Percentiles rank a stretch among this genome's conserved stretches.
phyloP scores from a whole-genome alignment of 2,329 filamentous ascomycete genomes.

The Aureobasidium leucospermi region DNA sequence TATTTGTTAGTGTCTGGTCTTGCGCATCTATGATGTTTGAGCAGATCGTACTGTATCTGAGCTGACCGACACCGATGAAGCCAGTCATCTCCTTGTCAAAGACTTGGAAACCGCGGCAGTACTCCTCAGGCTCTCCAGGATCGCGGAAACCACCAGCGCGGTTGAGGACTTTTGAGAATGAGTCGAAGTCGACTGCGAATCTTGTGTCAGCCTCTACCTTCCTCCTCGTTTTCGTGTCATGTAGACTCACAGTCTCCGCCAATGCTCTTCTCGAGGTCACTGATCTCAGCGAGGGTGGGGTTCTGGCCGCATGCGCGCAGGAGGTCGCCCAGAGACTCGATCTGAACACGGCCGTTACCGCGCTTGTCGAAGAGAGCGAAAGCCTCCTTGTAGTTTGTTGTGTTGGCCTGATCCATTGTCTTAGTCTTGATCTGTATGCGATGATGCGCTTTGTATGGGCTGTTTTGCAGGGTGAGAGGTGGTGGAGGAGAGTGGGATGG shows the following conservation, averaged over 20 bases:
- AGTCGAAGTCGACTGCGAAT: conserved; percentile 86
- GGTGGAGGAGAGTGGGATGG: conserved; percentile 6
- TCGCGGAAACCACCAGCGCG: conserved; percentile 97
- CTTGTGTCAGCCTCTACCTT: background rate
- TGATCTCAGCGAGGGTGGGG: conserved; percentile 87
- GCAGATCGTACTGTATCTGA: conserved; percentile 64
- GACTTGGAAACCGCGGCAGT: conserved; percentile 97
- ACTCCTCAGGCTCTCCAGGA: conserved; percentile 94
- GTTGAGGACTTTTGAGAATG: conserved; percentile 94
- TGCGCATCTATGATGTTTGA: conserved; percentile 6
- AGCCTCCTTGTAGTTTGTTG: conserved; percentile 99
- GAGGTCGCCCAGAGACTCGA: conserved; percentile 84
- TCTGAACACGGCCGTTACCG: conserved; percentile 82
- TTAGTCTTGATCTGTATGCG: conserved; percentile 9
- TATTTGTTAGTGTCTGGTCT: background rate
- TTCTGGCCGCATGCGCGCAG: conserved; percentile 97
- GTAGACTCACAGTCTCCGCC: conserved; percentile 77
- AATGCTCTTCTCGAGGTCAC: conserved; percentile 82
- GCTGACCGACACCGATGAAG: conserved; percentile 93
- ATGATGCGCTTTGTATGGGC: background rate
- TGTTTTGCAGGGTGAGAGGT: background rate
- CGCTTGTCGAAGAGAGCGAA: conserved; percentile 99
- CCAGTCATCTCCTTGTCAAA: conserved; percentile 99
- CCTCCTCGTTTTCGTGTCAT: background rate
- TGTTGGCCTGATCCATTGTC: conserved; percentile 52